A percentile compares a stretch with the other conserved stretches of the same genome.
phyloP scores from a whole-genome alignment of 441 rosid species.

The Theobroma grandiflorum region DNA sequence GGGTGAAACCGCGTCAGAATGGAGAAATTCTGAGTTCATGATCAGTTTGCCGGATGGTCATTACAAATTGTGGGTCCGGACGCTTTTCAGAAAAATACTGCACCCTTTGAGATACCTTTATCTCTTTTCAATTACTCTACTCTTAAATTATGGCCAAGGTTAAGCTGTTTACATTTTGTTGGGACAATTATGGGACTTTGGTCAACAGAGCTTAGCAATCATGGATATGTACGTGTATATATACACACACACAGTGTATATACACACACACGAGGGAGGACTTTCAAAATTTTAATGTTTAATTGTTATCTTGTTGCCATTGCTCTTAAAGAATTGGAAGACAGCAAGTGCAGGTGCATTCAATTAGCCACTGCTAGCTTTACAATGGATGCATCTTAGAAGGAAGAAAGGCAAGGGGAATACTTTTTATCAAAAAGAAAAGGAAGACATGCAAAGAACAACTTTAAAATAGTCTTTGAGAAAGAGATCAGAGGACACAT shows the following conservation, averaged over 20 bases:
- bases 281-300: too few species aligned
- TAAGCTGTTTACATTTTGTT: too few species aligned
- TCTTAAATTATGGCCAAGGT: too few species aligned
- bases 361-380: neutral
- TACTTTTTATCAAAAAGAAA: neutral
- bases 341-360: neutral
- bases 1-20: neutral
- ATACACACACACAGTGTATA: too few species aligned
- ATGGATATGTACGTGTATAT: too few species aligned
- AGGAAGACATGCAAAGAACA: neutral
- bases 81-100: neutral
- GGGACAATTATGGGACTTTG: too few species aligned
- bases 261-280: too few species aligned
- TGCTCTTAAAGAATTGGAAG: too few species aligned
- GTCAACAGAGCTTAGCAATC: too few species aligned
- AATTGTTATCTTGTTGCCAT: too few species aligned
- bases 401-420: neutral
- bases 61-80: neutral
- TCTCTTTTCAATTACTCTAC: neutral
- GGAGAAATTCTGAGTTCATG: neutral
- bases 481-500: neutral
- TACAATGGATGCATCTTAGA: neutral
- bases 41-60: neutral
- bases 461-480: neutral
- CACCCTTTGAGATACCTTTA: neutral